Base-by-base conservation (phyloP, 1,139 yeast genomes). In the Scheffersomyces stambukii region DNA sequence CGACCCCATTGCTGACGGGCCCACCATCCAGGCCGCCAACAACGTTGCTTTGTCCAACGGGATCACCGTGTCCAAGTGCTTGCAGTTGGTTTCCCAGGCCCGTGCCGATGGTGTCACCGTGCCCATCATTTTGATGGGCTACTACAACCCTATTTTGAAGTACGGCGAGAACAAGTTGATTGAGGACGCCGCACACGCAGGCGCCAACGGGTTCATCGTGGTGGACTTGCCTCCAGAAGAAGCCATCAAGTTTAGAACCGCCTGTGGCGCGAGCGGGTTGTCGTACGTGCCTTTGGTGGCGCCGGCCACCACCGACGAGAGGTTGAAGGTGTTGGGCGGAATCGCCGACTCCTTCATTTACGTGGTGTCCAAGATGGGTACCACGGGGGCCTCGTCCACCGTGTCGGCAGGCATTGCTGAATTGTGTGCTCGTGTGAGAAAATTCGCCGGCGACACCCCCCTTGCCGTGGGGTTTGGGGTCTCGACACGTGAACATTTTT, bases 1-100 rank as follows among this genome's bases (percentile, higher is more conserved):
- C n/a, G 99, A 91, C 54, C 98, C 99, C 24, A 86, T 91, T 50
- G 99, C 97, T 23, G 99, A 91, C 56, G 99, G 99, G 26, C 95
- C 97, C 21, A 86, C 95, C 10, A 91, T 91, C 46, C 98, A 91
- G 60, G 77, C 67, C 21, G 86, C 97, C 22, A 89, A 89, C 59
- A 75, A 75, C 19, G 66, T 61, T 13, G 93, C 98, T 8, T 70
- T 91, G 42, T 70, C 75, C 18, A 88, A 91, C 46, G 95, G 95
- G 9, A 76, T 88, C 36, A 80, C 88, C 17, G 79, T 86, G 36
- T 52, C 66, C 6, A 68, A 70, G 46, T 77, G 84, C 40, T 64
- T 91, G 38, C 88, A 83, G 10, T 55, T 85, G 35, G 85, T 91
- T 18, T 57, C 63, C 33, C 54, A 74, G 43, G 97, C 97, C 16